Evolutionary conservation across 225 moss, liverwort and hornwort genomes (phyloP).

Genomic region (Sphagnum contortum): DNA sequence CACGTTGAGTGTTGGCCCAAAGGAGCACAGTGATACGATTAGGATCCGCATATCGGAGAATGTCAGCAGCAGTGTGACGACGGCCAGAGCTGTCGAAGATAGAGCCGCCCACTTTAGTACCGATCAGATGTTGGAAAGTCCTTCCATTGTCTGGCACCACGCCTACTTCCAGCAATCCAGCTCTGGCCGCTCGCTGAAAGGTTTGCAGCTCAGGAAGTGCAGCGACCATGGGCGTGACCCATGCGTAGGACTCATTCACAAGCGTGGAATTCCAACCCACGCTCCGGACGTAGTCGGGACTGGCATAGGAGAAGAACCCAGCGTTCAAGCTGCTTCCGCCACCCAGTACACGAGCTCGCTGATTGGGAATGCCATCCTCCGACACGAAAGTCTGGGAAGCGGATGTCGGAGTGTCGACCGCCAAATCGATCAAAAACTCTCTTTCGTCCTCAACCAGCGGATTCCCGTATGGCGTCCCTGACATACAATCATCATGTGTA

Average conservation of each 20-base stretch:
- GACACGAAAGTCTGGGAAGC: no score
- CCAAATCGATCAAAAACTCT: no score
- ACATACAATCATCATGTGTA: no score
- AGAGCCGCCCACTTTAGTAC: constrained; percentile 57
- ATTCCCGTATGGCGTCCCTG: no score
- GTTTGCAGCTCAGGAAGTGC: constrained; percentile 35
- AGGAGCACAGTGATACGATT: constrained; percentile 21
- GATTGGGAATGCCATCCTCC: constrained; percentile 18
- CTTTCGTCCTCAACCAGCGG: no score
- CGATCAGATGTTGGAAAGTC: constrained; percentile 42
- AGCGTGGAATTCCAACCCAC: constrained; percentile 29
- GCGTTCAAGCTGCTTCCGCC: constrained; percentile 74
- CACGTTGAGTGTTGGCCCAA: constrained; percentile 24
- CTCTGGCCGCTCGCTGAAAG: constrained; percentile 42
- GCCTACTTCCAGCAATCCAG: constrained; percentile 37
- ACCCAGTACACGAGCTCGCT: constrained; percentile 31
- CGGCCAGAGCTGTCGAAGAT: constrained; percentile 47
- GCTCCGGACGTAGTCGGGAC: constrained; percentile 32
- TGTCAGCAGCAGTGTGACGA: constrained; percentile 60
- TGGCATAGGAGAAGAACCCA: constrained; percentile 69
- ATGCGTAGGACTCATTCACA: constrained; percentile 54
- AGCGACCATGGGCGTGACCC: constrained; percentile 62
- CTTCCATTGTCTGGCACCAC: constrained; percentile 38
- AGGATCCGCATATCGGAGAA: constrained; percentile 39
- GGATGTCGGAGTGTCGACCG: no score